Percentiles rank a stretch among this genome's conserved stretches.
These are phyloP conservation scores for Chamaecrista fasciculata DNA, from an alignment of 306 rosid genomes.

Conservation along the genomic window DNA sequence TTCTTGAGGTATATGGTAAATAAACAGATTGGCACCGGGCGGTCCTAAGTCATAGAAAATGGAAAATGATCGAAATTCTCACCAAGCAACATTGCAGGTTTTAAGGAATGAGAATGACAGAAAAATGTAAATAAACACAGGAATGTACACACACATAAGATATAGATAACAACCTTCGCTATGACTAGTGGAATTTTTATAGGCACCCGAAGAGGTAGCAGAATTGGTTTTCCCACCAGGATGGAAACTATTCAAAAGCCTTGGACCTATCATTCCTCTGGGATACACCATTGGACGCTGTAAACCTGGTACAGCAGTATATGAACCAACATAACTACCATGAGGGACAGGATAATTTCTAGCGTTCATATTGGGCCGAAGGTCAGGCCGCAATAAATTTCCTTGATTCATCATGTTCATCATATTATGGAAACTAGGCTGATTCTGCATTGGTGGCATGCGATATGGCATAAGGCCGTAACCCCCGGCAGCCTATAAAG, in stretches of 20 bases:
- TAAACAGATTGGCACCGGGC: slow-evolving; percentile 93
- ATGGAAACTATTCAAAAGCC: slow-evolving; percentile 58
- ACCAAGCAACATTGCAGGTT: slow-evolving; percentile 3
- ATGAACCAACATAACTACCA: slow-evolving; percentile 69
- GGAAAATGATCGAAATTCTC: slow-evolving; percentile 33
- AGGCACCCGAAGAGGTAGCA: slow-evolving; percentile 52
- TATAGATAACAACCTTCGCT: slow-evolving; percentile 69
- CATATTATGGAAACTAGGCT: slow-evolving; percentile 83
- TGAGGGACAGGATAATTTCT: slow-evolving; percentile 72
- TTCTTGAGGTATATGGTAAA: slow-evolving; percentile 98
- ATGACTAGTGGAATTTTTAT: slow-evolving; percentile 71
- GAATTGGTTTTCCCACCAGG: slow-evolving; percentile 46
- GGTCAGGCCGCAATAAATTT: slow-evolving; percentile 70
- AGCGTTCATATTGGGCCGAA: slow-evolving; percentile 55
- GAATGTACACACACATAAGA: background rate
- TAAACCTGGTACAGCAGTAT: slow-evolving; percentile 71
- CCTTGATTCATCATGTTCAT: slow-evolving; percentile 77
- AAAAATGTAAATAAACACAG: background rate
- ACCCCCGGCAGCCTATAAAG: slow-evolving; percentile 69
- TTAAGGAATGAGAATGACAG: slow-evolving; percentile 8
- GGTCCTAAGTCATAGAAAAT: slow-evolving; percentile 66
- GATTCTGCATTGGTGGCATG: slow-evolving; percentile 83
- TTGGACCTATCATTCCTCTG: slow-evolving; percentile 73
- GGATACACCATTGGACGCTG: slow-evolving; percentile 78
- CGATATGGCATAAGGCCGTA: slow-evolving; percentile 86